These are phyloP conservation scores for Pachysandra terminalis DNA, from an alignment of 164 flowering plant species.

Conservation along the genomic window DNA sequence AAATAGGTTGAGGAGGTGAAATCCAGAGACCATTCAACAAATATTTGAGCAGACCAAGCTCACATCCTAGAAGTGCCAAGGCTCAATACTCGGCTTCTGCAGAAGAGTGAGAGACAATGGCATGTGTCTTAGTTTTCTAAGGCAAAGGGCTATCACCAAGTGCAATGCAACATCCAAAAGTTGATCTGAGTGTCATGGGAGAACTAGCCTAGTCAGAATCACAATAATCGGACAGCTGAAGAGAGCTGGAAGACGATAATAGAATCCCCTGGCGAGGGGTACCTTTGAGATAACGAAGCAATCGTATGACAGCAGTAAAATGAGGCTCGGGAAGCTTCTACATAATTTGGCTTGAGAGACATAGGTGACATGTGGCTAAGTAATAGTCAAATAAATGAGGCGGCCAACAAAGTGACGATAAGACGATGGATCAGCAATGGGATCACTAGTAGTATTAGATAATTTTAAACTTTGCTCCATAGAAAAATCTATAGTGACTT, in stretches of 20 bases:
- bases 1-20: neutral
- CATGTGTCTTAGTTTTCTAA: neutral
- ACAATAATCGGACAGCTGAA: neutral
- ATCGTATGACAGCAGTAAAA: neutral
- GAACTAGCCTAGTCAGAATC: conserved; percentile 4
- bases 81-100: neutral
- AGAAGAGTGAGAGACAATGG: neutral
- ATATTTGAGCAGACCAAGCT: no score
- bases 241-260: neutral
- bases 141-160: neutral
- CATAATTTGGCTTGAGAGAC: neutral
- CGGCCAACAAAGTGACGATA: neutral
- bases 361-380: neutral
- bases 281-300: neutral
- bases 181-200: no score
- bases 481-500: no score
- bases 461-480: no score
- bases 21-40: neutral
- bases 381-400: neutral
- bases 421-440: no score
- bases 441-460: no score
- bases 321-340: neutral
- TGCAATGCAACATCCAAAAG: neutral
- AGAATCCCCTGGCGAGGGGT: neutral
- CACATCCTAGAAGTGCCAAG: neutral